A percentile compares a stretch with the other conserved stretches of the same genome.
Conservation (phyloP, 306 rosid species). For the Lablab purpureus region DNA sequence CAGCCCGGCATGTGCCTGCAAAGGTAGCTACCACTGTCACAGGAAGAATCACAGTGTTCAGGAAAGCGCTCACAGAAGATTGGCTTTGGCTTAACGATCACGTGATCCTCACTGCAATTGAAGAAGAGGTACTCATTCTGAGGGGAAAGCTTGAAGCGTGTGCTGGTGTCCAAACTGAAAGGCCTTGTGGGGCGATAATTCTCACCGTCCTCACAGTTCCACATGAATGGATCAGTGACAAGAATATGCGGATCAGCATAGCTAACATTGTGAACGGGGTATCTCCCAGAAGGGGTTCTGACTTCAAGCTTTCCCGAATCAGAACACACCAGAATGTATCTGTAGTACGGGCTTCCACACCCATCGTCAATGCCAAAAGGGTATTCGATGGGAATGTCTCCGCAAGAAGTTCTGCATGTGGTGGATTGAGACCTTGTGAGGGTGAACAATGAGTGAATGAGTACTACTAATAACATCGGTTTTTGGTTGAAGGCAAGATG, state of each 20-base stretch:
- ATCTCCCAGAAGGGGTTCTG: conserved; percentile 86
- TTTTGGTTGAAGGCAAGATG: conserved; percentile 27
- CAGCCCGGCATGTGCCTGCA: conserved; percentile 85
- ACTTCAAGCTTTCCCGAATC: conserved; percentile 63
- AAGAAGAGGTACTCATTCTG: conserved; percentile 88
- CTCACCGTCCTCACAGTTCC: conserved; percentile 76
- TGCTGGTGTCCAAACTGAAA: conserved; percentile 82
- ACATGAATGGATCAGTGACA: conserved; percentile 88
- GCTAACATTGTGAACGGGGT: conserved; percentile 65
- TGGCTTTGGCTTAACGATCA: conserved; percentile 77
- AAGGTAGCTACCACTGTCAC: conserved; percentile 84
- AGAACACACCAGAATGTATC: conserved; percentile 73
- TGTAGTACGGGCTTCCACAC: conserved; percentile 89
- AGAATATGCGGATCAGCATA: conserved; percentile 81
- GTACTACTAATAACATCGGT: conserved; percentile 25
- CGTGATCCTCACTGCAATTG: conserved; percentile 78
- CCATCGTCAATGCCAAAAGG: conserved; percentile 93
- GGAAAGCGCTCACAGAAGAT: conserved; percentile 78
- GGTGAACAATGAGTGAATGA: conserved; percentile 38
- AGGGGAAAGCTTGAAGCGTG: conserved; percentile 71
- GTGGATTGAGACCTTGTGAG: conserved; percentile 51
- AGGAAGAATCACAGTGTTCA: conserved; percentile 81
- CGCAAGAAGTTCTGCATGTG: conserved; percentile 78
- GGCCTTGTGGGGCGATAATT: conserved; percentile 75
- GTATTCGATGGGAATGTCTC: conserved; percentile 74